A percentile compares a stretch with the other conserved stretches of the same genome.
These are phyloP conservation scores for Yamadazyma diddensiae DNA, from an alignment of 1,139 yeast genomes.

Conservation along the genomic window DNA sequence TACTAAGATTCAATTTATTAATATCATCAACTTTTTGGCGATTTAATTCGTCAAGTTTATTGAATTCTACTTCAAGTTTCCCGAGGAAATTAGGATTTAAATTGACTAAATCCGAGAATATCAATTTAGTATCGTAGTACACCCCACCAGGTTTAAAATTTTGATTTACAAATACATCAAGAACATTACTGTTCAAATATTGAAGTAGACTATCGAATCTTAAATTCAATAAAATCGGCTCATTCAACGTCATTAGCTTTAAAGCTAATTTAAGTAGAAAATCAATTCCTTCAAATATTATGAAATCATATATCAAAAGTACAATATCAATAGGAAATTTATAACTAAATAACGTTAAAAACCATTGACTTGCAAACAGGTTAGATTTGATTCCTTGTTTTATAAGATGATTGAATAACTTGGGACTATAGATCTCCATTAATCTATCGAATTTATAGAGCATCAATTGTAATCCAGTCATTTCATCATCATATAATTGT, in stretches of 20 bases:
- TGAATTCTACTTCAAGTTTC: conserved; percentile 71
- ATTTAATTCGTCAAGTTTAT: conserved; percentile 68
- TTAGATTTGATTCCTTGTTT: conserved; percentile 85
- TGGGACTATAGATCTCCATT: conserved; percentile 67
- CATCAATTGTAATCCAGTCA: conserved; percentile 87
- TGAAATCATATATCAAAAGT: conserved; percentile 76
- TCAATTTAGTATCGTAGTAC: conserved; percentile 62
- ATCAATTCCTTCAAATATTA: conserved; percentile 87
- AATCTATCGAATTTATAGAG: conserved; percentile 87
- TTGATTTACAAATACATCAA: conserved; percentile 56
- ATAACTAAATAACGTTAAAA: conserved; percentile 89
- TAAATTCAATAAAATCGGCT: conserved; percentile 53
- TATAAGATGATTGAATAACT: conserved; percentile 68
- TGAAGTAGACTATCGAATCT: conserved; percentile 73
- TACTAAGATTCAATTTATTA: conserved; percentile 58
- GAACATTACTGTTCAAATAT: conserved; percentile 74
- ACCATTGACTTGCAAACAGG: conserved; percentile 98
- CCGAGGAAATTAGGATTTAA: conserved; percentile 69
- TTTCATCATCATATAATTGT: conserved; percentile 75
- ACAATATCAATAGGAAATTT: conserved; percentile 86
- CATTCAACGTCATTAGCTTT: conserved; percentile 70
- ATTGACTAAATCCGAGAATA: conserved; percentile 80
- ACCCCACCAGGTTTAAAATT: conserved; percentile 7
- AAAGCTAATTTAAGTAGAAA: conserved; percentile 78
- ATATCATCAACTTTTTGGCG: conserved; percentile 67